Base-by-base conservation (phyloP, 2,329 filamentous ascomycete genomes). In the Aspergillus alliaceus region DNA sequence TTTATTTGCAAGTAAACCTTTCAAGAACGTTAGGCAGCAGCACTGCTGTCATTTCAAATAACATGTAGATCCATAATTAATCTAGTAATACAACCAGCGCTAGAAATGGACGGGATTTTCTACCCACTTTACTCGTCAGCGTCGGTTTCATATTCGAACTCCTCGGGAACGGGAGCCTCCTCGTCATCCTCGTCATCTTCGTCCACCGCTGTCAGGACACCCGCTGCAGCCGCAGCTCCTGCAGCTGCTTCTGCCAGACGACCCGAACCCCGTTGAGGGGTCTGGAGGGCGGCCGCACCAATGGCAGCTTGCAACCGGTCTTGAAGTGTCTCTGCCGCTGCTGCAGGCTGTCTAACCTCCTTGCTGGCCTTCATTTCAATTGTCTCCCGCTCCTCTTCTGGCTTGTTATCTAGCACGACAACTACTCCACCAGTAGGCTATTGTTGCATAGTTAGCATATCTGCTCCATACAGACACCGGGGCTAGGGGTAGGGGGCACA, bases 281-380 rank as follows among this genome's bases (percentile, higher is more conserved):
- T 71, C 61, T 69, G 69, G 29, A 73, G 59, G 37, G 66, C 69
- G 8, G 70, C 66, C 2, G 64, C 68, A 27, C 68, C 70, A 49
- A 73, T 73, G 7, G 72, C 75, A 9, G 73, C 73, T 52, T 75
- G 75, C n/a, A 78, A 67, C 40, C 75, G 75, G 56, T 77, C 75
- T 56, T 77, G 73, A 61, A 69, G 77, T 67, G 58, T 79, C 72
- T 66, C 80, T 7, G 67, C 60, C 5, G 71, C 56, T 22, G 75
- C 69, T 11, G 81, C 76, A 6, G 77, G 72, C 61, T 83, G 72
- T 54, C 69, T 70, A 42, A 67, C 64, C 50, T 76, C 74, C 57
- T 96, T 96, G 83, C 93, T 95, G 40, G 96, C 85, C 80, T 96
- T 96, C 75, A 98, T 86, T 73, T 98, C 95, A 48, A 99, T 84